Percentiles rank a stretch among this genome's conserved stretches.
Conservation (phyloP, 2,329 filamentous ascomycete species). For the Malbranchea zuffiana region DNA sequence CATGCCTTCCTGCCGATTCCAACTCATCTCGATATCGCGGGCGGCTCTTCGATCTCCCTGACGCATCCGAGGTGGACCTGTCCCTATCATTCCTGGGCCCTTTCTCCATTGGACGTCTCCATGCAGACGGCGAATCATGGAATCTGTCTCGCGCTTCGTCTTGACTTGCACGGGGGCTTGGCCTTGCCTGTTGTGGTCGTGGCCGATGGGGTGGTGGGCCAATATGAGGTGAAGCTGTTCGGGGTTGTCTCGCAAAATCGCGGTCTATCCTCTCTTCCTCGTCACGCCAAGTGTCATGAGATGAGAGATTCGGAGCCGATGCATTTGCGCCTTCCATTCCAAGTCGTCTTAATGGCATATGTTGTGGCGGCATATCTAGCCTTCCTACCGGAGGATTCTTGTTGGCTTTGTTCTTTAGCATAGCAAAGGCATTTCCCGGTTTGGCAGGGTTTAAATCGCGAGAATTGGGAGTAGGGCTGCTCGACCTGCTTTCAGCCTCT, state of each 20-base stretch:
- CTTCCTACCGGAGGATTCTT: constrained; percentile 24
- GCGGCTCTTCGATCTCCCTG: constrained; percentile 45
- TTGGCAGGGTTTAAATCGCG: constrained; percentile 24
- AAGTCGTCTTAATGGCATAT: constrained; percentile 34
- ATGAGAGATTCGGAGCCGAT: constrained; percentile 27
- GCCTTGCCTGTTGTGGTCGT: constrained; percentile 9
- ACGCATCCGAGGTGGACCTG: constrained; percentile 45
- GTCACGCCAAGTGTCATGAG: constrained; percentile 28
- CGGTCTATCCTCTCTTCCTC: constrained; percentile 27
- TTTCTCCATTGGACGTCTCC: no score
- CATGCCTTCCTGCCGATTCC: constrained; percentile 40
- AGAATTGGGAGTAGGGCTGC: constrained; percentile 30
- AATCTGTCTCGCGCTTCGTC: constrained; percentile 28
- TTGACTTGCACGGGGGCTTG: constrained; percentile 21
- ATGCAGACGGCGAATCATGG: constrained; percentile 28
- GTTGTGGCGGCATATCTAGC: constrained; percentile 21
- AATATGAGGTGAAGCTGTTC: constrained; percentile 31
- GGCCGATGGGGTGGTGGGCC: constrained; percentile 17
- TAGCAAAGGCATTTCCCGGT: constrained; percentile 34
- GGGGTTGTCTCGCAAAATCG: constrained; percentile 26
- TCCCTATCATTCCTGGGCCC: constrained; percentile 34
- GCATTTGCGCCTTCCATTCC: constrained; percentile 28
- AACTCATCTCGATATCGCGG: constrained; percentile 43
- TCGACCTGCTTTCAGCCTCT: constrained; percentile 34
- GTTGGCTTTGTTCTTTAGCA: constrained; percentile 34